These are phyloP conservation scores for Fusarium anthophilum DNA, from an alignment of 2,329 filamentous ascomycete genomes.

Conservation along the genomic window DNA sequence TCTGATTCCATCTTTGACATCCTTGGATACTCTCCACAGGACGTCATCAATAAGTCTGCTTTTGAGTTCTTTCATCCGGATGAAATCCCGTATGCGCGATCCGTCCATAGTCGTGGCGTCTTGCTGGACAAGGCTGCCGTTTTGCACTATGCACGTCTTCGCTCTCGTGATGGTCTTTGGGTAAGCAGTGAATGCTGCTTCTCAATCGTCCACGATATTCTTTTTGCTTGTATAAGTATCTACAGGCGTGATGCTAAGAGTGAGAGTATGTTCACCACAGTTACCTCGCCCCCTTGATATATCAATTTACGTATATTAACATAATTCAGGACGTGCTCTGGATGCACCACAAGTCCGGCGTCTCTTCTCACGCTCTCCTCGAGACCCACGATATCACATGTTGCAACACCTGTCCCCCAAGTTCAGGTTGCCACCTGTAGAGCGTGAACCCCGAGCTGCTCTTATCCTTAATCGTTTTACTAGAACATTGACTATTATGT, in stretches of 20 bases:
- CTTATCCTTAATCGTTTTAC: slow-evolving; percentile 89
- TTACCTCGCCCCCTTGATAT: not conserved
- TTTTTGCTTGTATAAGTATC: slow-evolving; percentile 85
- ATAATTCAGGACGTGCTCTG: slow-evolving; percentile 71
- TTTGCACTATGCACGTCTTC: slow-evolving; percentile 80
- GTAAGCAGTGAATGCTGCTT: slow-evolving; percentile 89
- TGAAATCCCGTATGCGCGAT: slow-evolving; percentile 78
- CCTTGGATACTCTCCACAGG: slow-evolving; percentile 79
- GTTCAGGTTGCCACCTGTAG: slow-evolving; percentile 71
- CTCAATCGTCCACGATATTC: slow-evolving; percentile 86
- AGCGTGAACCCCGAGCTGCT: slow-evolving; percentile 83
- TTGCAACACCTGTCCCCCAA: slow-evolving; percentile 84
- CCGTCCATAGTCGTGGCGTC: slow-evolving; percentile 77
- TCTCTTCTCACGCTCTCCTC: slow-evolving; percentile 81
- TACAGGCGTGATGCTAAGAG: slow-evolving; percentile 76
- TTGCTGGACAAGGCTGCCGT: slow-evolving; percentile 86
- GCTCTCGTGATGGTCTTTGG: slow-evolving; percentile 74
- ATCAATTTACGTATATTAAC: slow-evolving; percentile 15
- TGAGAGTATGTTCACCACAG: slow-evolving; percentile 68
- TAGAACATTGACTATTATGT: slow-evolving; percentile 84
- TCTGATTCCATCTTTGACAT: slow-evolving; percentile 87
- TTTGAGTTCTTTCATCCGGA: slow-evolving; percentile 90
- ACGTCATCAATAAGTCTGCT: slow-evolving; percentile 78
- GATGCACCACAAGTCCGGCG: slow-evolving; percentile 82
- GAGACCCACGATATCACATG: slow-evolving; percentile 90